Conservation (phyloP, 169 alveolate genomes). For the Perkinsus marinus region DNA sequence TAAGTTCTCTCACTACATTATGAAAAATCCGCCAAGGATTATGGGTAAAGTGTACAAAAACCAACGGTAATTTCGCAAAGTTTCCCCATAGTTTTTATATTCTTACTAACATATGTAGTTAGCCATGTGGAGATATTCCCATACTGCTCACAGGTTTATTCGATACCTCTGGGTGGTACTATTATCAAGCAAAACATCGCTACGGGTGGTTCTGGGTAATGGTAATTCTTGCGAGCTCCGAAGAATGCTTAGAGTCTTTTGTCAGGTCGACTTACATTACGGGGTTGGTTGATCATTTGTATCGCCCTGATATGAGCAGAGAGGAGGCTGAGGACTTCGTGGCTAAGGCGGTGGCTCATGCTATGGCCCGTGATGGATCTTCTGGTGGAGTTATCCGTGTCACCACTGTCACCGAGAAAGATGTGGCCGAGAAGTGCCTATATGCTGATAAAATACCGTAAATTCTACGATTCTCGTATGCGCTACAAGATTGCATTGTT, state of each 20-base stretch:
- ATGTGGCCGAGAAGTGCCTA: not conserved
- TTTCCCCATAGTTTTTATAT: too few species aligned
- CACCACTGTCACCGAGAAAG: not conserved
- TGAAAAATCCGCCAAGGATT: too few species aligned
- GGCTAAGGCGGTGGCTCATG: conserved; percentile 18
- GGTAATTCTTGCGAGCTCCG: not conserved
- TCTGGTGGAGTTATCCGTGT: conserved; percentile 41
- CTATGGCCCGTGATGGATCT: conserved; percentile 38
- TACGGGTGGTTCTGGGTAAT: conserved; percentile 36
- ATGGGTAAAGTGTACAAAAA: too few species aligned
- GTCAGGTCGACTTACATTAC: conserved; percentile 29
- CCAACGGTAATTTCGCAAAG: too few species aligned
- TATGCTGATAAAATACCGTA: not conserved
- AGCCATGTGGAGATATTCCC: too few species aligned
- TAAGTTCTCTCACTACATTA: too few species aligned
- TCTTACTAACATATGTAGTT: too few species aligned
- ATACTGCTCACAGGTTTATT: not conserved
- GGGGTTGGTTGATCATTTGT: conserved; percentile 33
- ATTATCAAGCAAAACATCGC: conserved; percentile 30
- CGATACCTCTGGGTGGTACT: conserved; percentile 40
- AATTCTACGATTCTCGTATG: not conserved
- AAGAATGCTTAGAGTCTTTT: not conserved
- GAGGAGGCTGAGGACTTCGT: conserved; percentile 18
- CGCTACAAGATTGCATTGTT: not conserved
- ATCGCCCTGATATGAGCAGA: conserved; percentile 33